Evolutionary conservation across 345 rosid species (phyloP).

Genomic region (Pistacia integerrima): DNA sequence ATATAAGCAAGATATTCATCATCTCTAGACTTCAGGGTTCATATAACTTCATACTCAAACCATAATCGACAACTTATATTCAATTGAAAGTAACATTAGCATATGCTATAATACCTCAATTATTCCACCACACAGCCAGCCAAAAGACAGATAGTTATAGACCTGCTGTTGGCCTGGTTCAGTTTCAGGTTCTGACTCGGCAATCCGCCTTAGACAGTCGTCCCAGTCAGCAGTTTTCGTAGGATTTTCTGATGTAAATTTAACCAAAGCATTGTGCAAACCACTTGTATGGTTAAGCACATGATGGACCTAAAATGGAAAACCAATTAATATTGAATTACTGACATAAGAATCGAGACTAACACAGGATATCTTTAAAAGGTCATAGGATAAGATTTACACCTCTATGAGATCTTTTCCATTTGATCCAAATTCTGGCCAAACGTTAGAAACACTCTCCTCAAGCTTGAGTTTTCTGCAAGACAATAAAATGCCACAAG

Average conservation of each 20-base stretch:
- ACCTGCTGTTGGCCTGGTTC: slow-evolving; percentile 76
- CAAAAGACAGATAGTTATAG: slow-evolving; percentile 85
- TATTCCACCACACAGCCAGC: slow-evolving; percentile 96
- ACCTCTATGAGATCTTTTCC: slow-evolving; percentile 87
- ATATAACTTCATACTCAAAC: neutral
- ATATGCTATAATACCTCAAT: slow-evolving; percentile 59
- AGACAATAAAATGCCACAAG: slow-evolving; percentile 15
- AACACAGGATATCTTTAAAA: neutral
- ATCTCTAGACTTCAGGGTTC: neutral
- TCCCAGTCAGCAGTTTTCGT: slow-evolving; percentile 70
- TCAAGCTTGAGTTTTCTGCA: slow-evolving; percentile 84
- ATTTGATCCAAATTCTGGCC: slow-evolving; percentile 80
- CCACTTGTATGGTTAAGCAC: slow-evolving; percentile 98
- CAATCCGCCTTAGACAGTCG: slow-evolving; percentile 69
- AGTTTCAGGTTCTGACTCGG: slow-evolving; percentile 66
- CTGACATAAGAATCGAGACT: neutral
- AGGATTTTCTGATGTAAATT: slow-evolving; percentile 58
- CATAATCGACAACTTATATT: neutral
- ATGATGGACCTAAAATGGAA: slow-evolving; percentile 72
- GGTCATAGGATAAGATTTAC: slow-evolving; percentile 12
- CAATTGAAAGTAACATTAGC: neutral
- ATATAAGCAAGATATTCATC: neutral
- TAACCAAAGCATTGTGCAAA: slow-evolving; percentile 72
- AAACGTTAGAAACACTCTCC: slow-evolving; percentile 68
- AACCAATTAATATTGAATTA: slow-evolving; percentile 16